A percentile compares a stretch with the other conserved stretches of the same genome.
These are phyloP conservation scores for Epichloe amarillans DNA, from an alignment of 2,329 filamentous ascomycete species.

Conservation along the genomic window DNA sequence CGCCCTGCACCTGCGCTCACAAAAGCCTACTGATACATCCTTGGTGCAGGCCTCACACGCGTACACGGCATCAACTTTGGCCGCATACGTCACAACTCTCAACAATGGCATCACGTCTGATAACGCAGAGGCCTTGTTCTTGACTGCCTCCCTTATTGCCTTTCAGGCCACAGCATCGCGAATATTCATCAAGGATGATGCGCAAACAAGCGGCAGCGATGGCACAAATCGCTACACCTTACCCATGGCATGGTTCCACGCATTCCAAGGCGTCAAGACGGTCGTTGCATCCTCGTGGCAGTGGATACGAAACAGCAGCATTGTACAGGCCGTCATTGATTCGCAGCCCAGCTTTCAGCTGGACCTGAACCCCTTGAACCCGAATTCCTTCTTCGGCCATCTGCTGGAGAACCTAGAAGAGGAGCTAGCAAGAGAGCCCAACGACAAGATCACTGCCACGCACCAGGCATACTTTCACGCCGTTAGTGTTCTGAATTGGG, in stretches of 20 bases:
- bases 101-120: conserved; percentile 41
- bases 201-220: conserved; percentile 20
- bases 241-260: conserved; percentile 53
- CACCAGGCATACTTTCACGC: conserved; percentile 48
- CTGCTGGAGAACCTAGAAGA: conserved; percentile 44
- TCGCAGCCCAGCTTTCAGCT: conserved; percentile 49
- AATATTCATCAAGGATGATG: conserved; percentile 46
- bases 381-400: conserved; percentile 45
- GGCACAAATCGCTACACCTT: conserved; percentile 36
- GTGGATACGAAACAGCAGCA: conserved; percentile 44
- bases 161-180: conserved; percentile 53
- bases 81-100: conserved; percentile 44
- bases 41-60: conserved; percentile 49
- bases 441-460: conserved; percentile 17
- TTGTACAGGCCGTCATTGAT: conserved; percentile 48
- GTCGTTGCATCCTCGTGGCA: conserved; percentile 52
- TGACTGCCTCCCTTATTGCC: conserved; percentile 50
- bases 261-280: conserved; percentile 54
- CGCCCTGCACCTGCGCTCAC: conserved; percentile 46
- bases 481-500: conserved; percentile 54
- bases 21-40: conserved; percentile 42
- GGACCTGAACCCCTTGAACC: conserved; percentile 37
- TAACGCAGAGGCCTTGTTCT: conserved; percentile 50
- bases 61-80: conserved; percentile 50
- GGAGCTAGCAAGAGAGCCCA: conserved; percentile 30